Conservation (phyloP, 2,329 filamentous ascomycete species). For the Claviceps digitariae region DNA sequence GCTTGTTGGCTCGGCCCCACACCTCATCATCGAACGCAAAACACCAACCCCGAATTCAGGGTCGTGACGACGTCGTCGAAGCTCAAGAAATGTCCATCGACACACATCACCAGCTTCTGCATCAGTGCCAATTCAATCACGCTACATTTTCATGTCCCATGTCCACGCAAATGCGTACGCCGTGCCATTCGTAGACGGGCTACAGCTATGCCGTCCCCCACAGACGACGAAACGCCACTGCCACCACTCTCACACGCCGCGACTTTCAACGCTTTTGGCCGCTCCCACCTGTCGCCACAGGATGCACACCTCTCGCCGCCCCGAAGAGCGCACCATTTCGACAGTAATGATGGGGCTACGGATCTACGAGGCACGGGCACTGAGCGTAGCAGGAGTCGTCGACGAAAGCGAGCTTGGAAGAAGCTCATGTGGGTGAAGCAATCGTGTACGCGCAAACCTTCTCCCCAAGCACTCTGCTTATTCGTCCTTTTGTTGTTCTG, state of each 20-base stretch:
- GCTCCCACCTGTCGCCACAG: slow-evolving; percentile 64
- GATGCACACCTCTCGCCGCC: slow-evolving; percentile 66
- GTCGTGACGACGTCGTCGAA: no score
- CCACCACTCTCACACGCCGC: slow-evolving; percentile 17
- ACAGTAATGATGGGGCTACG: slow-evolving; percentile 20
- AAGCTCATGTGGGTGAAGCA: slow-evolving; percentile 98
- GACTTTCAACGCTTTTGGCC: slow-evolving; percentile 30
- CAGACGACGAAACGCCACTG: slow-evolving; percentile 25
- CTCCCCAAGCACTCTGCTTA: not conserved
- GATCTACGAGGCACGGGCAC: slow-evolving; percentile 32
- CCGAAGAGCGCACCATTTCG: slow-evolving; percentile 26
- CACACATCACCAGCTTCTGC: not conserved
- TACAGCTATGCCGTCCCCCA: slow-evolving; percentile 21
- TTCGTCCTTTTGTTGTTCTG: not conserved
- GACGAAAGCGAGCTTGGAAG: slow-evolving; percentile 70
- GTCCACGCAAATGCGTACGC: not conserved
- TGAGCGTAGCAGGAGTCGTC: slow-evolving; percentile 50
- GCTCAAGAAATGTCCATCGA: not conserved
- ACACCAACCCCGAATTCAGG: no score
- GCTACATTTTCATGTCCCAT: not conserved
- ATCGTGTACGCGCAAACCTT: slow-evolving; percentile 46
- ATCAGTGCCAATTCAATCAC: not conserved
- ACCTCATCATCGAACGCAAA: no score
- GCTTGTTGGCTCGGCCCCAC: no score
- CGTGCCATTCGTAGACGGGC: not conserved